Evolutionary conservation across 208 protist species (phyloP), one percentile per base, ranked within the genome.

Genomic region (Leishmania turanica): DNA sequence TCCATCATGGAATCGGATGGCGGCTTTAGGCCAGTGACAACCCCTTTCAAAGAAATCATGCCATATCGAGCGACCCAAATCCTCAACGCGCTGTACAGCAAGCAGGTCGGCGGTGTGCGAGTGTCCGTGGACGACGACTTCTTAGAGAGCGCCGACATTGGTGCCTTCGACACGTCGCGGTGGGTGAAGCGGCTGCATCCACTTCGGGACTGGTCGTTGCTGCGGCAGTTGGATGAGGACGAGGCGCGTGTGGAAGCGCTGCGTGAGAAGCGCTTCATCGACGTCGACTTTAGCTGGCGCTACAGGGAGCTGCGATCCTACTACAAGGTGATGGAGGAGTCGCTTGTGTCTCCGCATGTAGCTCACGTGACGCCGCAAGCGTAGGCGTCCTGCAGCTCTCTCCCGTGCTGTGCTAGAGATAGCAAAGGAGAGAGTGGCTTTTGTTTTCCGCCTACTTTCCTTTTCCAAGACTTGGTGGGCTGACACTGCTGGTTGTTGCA

Each of bases 1-100:
- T 96, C 93, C 58, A 97, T 97, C 87, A 84, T 97, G 65, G 93
- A 96, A 87, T 96, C 93, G 5, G 91, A 96, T 82, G 92, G 92
- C 66, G 89, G 92, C 51, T 97, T 96, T 81, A 85, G 92, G 19
- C 88, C 91, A 2, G 88, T 97, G 13, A 78, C 45, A 37, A 95
- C 90, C 54, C 94, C 91, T 27, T 78, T 95, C 5, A 89, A 81
- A 58, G 89, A 91, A 49, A 74, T 97, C 49, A 94, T 97, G 92
- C 91, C 92, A 27, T 96, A 95, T 82, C 89, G 92, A 27, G 85
- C 94, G 21, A 97, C 91, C 45, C 92, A 95, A 72, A 89, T 97
- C 17, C 87, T 97, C 40, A 95, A 97, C 81, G 94, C 93, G 31
- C 84, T 97, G 17, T 96, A 96, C 89, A 89, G 89, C 75, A 92